Conservation (phyloP, 768 basidiomycete species). For the Kockovaella imperatae region DNA sequence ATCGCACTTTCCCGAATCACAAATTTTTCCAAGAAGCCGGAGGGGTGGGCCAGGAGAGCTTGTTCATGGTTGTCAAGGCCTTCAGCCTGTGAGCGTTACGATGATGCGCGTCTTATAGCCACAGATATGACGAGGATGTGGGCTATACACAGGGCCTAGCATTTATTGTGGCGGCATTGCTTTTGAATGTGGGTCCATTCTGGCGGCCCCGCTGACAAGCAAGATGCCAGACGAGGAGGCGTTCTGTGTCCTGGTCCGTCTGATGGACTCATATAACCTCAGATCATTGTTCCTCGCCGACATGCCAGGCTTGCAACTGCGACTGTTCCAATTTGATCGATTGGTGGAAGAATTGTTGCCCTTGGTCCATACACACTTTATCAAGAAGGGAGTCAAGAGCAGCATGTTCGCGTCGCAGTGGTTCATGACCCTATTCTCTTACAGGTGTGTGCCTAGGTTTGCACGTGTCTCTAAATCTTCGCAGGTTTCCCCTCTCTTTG, state of each 20-base stretch:
- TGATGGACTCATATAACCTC: constrained; percentile 95
- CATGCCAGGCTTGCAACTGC: constrained; percentile 93
- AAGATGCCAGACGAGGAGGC: constrained; percentile 99
- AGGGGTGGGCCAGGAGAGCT: constrained; percentile 91
- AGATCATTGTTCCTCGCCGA: constrained; percentile 97
- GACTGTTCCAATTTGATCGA: constrained; percentile 86
- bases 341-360: constrained; percentile 86
- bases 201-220: background rate
- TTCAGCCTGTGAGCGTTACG: constrained; percentile 68
- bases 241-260: constrained; percentile 83
- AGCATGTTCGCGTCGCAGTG: constrained; percentile 99
- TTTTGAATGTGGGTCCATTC: constrained; percentile 67
- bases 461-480: background rate
- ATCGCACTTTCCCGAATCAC: constrained; percentile 94
- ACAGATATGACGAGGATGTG: constrained; percentile 79
- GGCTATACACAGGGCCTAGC: constrained; percentile 97
- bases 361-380: constrained; percentile 83
- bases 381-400: constrained; percentile 89
- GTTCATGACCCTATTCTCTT: constrained; percentile 96
- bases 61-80: constrained; percentile 96
- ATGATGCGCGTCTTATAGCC: background rate
- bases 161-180: constrained; percentile 86
- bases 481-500: constrained; percentile 83
- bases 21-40: constrained; percentile 90
- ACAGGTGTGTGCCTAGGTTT: constrained; percentile 55